Evolutionary conservation across 768 basidiomycete species (phyloP), one percentile per base, ranked within the genome.

Genomic region (Mycena filopes): DNA sequence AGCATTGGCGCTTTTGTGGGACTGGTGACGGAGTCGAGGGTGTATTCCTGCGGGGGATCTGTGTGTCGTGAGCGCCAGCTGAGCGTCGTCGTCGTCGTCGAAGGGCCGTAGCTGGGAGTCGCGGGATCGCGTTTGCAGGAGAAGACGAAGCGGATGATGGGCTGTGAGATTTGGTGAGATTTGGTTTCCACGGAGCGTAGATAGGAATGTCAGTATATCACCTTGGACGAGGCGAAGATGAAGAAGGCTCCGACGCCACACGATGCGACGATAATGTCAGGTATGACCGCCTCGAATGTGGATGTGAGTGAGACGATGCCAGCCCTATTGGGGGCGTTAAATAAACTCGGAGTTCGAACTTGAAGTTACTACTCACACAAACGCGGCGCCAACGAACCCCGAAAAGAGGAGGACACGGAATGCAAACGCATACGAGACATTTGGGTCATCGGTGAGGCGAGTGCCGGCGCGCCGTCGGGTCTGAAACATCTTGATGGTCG

Each of bases 341-440:
- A 21, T 41, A n/a, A 18, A 12, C n/a, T n/a, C n/a, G n/a, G n/a
- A n/a, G n/a, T n/a, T 18, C 1, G 36, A 2, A 11, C 6, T 13
- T 28, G 26, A 18, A 26, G 12, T 40, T 4, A 11, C 48, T 0
- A 56, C 66, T 63, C 42, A 67, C 63, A 68, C 54, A 38, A 68
- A 68, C 23, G 67, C 67, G 21, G 59, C 55, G 8, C 48, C 63
- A 2, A 65, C 55, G 21, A 68, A 64, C 1, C 51, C 11, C 15
- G 67, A 64, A 42, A 68, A 68, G 11, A 65, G 15, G 2, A 68
- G 31, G 8, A 63, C 57, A 5, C 67, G 67, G 6, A 56, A n/a
- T 3, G 55, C 55, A 31, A 64, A 68, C 3, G 88, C 25, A 77
- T 85, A 67, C 79, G 84, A 64, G 79, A 83, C 58, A 74, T 79